phyloP scores from a whole-genome alignment of 2,329 filamentous ascomycete genomes.

The Mariannaea elegans region DNA sequence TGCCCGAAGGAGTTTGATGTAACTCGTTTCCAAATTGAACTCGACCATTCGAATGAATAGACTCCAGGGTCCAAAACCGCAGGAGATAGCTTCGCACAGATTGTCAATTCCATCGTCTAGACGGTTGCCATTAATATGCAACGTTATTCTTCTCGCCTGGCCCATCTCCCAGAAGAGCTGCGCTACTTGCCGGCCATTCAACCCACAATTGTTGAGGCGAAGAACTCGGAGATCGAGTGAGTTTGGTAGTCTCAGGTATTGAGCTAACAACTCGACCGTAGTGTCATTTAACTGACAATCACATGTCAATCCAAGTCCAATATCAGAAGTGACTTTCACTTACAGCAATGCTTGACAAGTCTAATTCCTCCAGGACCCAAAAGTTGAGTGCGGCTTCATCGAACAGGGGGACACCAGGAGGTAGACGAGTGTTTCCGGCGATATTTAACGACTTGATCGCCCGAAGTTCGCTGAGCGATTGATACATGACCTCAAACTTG shows the following conservation, averaged over 20 bases:
- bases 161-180: conserved; percentile 62
- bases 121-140: conserved; percentile 61
- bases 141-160: conserved; percentile 55
- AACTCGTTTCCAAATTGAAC: conserved; percentile 61
- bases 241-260: conserved; percentile 53
- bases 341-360: conserved; percentile 64
- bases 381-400: conserved; percentile 52
- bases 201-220: conserved; percentile 60
- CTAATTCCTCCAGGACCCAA: conserved; percentile 62
- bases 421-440: conserved; percentile 59
- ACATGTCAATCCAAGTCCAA: not conserved
- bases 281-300: conserved; percentile 57
- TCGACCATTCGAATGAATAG: conserved; percentile 67
- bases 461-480: conserved; percentile 53
- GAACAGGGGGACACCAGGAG: conserved; percentile 56
- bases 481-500: conserved; percentile 56
- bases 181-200: conserved; percentile 60
- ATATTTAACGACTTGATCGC: conserved; percentile 60
- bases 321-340: conserved; percentile 17
- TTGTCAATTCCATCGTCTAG: conserved; percentile 62
- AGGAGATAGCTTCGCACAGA: conserved; percentile 57
- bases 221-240: conserved; percentile 55
- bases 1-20: conserved; percentile 59
- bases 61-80: conserved; percentile 58
- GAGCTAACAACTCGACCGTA: conserved; percentile 56